Evolutionary conservation across 345 rosid species (phyloP).

Genomic region (Hibiscus mutabilis): DNA sequence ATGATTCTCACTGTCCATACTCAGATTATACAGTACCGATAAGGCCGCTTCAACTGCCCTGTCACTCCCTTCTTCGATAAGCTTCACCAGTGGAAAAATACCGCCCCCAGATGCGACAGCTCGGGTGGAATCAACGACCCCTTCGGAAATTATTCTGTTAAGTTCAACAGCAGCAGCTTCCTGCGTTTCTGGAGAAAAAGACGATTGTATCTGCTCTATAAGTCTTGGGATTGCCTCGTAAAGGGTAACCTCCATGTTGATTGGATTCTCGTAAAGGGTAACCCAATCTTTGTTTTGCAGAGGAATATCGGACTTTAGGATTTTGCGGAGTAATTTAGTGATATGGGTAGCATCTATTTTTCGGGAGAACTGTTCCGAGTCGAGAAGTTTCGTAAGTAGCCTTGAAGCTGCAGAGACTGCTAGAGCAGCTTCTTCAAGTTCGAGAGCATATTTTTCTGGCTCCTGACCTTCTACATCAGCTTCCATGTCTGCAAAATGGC

Average conservation of each 20-base stretch:
- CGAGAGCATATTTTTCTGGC: conserved; percentile 47
- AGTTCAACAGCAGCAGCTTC: conserved; percentile 81
- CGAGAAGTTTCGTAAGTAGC: conserved; percentile 66
- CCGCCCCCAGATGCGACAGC: conserved; percentile 59
- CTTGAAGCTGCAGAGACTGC: conserved; percentile 55
- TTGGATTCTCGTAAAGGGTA: conserved; percentile 49
- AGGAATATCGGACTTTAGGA: conserved; percentile 46
- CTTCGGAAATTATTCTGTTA: conserved; percentile 61
- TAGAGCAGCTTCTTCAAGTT: conserved; percentile 72
- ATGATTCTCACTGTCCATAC: conserved; percentile 86
- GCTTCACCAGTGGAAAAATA: conserved; percentile 58
- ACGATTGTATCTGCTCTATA: conserved; percentile 50
- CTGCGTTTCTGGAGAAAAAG: conserved; percentile 42
- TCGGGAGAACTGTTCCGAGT: conserved; percentile 44
- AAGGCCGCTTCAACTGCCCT: conserved; percentile 60
- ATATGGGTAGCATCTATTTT: conserved; percentile 28
- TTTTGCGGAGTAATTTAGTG: conserved; percentile 34
- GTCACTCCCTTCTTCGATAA: conserved; percentile 55
- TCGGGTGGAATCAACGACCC: conserved; percentile 48
- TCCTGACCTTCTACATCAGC: conserved; percentile 44
- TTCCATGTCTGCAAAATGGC: conserved; percentile 36
- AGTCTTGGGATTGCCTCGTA: conserved; percentile 76
- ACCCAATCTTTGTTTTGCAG: conserved; percentile 67
- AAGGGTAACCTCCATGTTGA: conserved; percentile 62
- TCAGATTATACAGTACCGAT: conserved; percentile 57